phyloP scores from a whole-genome alignment of 2,329 filamentous ascomycete species.

The Calonectria pseudoreteaudii region DNA sequence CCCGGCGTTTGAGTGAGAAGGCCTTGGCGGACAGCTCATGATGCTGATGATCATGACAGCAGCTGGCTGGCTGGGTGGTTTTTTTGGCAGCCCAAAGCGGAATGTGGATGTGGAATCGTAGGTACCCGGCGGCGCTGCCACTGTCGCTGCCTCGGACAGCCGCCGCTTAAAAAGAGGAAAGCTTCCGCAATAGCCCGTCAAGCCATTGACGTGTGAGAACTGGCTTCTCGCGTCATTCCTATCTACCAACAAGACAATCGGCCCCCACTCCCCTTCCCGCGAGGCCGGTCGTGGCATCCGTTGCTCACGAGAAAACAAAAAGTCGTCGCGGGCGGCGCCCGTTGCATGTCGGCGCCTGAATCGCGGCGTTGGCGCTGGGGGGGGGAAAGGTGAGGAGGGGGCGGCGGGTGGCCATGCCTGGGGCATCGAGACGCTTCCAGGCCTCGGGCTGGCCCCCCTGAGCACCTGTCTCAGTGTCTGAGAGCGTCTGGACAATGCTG shows the following conservation, averaged over 20 bases:
- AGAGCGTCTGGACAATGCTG: conserved; percentile 4
- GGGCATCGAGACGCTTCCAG: conserved; percentile 37
- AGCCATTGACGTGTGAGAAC: conserved; percentile 38
- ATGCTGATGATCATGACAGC: conserved; percentile 19
- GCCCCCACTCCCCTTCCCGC: conserved; percentile 8
- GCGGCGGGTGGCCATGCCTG: too few relatives aligned
- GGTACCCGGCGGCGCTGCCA: background rate
- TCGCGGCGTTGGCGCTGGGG: conserved; percentile 22
- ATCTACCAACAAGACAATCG: conserved; percentile 1
- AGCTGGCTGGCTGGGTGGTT: conserved; percentile 4
- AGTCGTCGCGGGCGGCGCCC: conserved; percentile 33
- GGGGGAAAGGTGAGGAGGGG: background rate
- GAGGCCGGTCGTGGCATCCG: conserved; percentile 22
- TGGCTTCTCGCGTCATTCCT: conserved; percentile 41
- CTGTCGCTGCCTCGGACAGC: background rate
- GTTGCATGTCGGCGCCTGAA: conserved; percentile 38
- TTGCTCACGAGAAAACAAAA: conserved; percentile 17
- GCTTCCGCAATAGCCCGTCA: conserved; percentile 22
- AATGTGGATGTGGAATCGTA: conserved; percentile 16
- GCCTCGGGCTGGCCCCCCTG: conserved; percentile 34
- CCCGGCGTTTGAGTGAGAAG: background rate
- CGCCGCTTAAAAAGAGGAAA: conserved; percentile 1
- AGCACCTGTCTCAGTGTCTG: background rate
- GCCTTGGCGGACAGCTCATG: conserved; percentile 19
- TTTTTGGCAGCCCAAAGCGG: conserved; percentile 17